Evolutionary conservation across 306 rosid species (phyloP).

Genomic region (Citrullus amarus): DNA sequence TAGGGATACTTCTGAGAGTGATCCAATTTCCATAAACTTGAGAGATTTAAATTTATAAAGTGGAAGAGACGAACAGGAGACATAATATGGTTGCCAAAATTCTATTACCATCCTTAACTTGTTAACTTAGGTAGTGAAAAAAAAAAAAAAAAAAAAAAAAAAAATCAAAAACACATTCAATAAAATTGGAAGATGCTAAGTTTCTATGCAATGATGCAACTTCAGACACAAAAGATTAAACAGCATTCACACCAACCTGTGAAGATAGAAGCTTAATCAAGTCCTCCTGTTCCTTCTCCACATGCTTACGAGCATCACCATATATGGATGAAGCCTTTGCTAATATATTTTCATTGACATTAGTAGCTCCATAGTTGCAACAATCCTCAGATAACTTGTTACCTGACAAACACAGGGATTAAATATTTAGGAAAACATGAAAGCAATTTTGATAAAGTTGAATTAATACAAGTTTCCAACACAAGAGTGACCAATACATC

Average conservation of each 20-base stretch:
- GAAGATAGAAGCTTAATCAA: slow-evolving; percentile 54
- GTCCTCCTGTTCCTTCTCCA: slow-evolving; percentile 94
- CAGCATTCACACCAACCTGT: slow-evolving; percentile 41
- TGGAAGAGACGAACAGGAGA: neutral
- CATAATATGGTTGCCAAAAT: neutral
- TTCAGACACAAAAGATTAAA: neutral
- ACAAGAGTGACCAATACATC: neutral
- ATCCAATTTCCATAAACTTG: neutral
- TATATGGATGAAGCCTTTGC: slow-evolving; percentile 93
- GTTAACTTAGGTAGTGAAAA: neutral
- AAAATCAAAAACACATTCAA: neutral
- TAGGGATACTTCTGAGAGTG: neutral
- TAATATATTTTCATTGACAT: slow-evolving; percentile 51
- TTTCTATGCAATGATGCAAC: neutral
- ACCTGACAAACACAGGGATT: slow-evolving; percentile 59
- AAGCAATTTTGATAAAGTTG: neutral
- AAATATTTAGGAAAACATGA: slow-evolving; percentile 7
- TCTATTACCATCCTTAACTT: neutral
- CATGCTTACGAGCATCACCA: slow-evolving; percentile 92
- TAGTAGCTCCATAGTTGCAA: slow-evolving; percentile 93
- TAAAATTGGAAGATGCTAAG: neutral
- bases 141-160: neutral
- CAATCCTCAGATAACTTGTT: slow-evolving; percentile 95
- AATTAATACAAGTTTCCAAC: neutral
- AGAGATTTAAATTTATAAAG: neutral